phyloP scores from a whole-genome alignment of 305 asterid species.

The Plantago coronopus region DNA sequence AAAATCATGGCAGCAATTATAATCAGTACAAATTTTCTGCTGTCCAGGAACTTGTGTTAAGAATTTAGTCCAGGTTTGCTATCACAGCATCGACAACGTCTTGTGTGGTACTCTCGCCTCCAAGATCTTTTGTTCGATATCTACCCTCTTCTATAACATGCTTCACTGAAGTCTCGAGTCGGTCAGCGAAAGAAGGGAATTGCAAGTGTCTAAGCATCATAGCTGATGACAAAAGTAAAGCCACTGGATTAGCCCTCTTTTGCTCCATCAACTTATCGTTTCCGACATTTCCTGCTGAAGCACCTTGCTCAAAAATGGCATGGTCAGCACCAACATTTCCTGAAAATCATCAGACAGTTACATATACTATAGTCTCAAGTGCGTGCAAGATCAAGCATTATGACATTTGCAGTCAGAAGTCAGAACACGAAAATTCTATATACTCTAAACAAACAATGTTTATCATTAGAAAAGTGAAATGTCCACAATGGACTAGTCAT shows the following conservation, averaged over 20 bases:
- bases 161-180: constrained; percentile 81
- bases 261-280: constrained; percentile 59
- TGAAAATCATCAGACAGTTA: constrained; percentile 40
- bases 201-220: constrained; percentile 98
- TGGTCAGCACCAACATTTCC: constrained; percentile 97
- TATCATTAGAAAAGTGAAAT: neutral
- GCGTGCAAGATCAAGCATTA: too few relatives aligned
- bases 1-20: constrained; percentile 31
- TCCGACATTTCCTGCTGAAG: constrained; percentile 98
- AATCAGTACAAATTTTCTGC: constrained; percentile 21
- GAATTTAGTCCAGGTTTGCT: constrained; percentile 53
- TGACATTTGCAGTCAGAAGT: too few relatives aligned
- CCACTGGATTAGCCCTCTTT: constrained; percentile 92
- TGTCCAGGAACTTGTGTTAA: constrained; percentile 9
- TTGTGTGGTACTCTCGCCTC: constrained; percentile 70
- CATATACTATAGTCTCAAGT: too few relatives aligned
- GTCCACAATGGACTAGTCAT: constrained; percentile 11
- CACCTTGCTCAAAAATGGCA: constrained; percentile 98
- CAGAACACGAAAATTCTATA: too few relatives aligned
- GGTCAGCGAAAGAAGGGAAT: constrained; percentile 91
- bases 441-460: too few relatives aligned
- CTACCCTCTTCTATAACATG: constrained; percentile 69
- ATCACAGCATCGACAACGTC: constrained; percentile 90
- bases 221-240: constrained; percentile 90
- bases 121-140: constrained; percentile 73